Evolutionary conservation across 257 asterid species (phyloP), one percentile per base, ranked within the genome.

Genomic region (Echium plantagineum): DNA sequence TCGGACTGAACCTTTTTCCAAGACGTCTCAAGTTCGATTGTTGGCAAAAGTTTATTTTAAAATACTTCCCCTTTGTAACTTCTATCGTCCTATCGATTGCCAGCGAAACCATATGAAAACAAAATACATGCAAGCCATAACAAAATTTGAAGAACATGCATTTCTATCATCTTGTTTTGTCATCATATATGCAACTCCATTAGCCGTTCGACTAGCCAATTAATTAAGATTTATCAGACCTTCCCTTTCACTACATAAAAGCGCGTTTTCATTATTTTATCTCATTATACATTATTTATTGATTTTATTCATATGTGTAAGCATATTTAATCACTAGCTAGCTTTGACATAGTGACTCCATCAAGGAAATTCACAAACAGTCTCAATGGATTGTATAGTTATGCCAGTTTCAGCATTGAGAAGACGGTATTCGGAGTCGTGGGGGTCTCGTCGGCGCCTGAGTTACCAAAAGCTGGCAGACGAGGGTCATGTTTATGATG

Each of bases 341-440:
- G 49, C 62, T 18, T n/a, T 10, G 51, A 5, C 16, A 21, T 30
- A 24, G 18, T 24, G 1, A 24, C 2, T 17, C 9, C 6, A 21
- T 60, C 19, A 47, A 38, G 5, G 19, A 3, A 42, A 42, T 42
- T 42, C 17, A 12, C 49, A 12, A 16, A 9, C 8, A 12, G 21
- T 48, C 12, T 13, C 61, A 30, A 76, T 76, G 81, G 78, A 72
- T 55, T 76, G 81, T 62, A 28, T 76, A 54, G 70, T 66, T 17
- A 55, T 69, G 18, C 78, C 81, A 0, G 76, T 72, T 49, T 53
- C 78, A 18, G 58, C 61, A n/a, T 61, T 76, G 63, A 69, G 52
- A 53, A 69, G 67, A 69, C 61, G 81, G 20, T 72, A 65, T 53
- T 69, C 74, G 1, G 62, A 61, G 1, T 22, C 62, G 13, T 42